Conservation (phyloP, 352 stramenopile genomes). For the Phytopythium aichiense region DNA sequence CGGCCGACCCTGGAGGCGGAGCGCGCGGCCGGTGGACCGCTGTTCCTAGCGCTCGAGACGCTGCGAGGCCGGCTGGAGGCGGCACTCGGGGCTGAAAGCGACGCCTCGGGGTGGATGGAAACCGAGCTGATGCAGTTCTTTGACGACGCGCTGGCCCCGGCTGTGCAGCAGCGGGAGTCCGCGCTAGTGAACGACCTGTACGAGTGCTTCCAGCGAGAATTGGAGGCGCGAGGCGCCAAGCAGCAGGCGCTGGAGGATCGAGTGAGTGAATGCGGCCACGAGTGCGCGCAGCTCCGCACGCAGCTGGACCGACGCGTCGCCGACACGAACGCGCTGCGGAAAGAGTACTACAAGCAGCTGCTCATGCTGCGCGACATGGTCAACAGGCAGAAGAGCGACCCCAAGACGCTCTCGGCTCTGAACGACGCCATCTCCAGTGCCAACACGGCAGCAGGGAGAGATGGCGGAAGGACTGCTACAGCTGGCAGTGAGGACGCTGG, state of each 20-base stretch:
- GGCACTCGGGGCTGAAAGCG: neutral
- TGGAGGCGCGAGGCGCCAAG: constrained; percentile 14
- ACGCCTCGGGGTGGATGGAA: constrained; percentile 5
- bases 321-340: constrained; percentile 61
- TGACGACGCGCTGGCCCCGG: constrained; percentile 23
- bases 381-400: constrained; percentile 45
- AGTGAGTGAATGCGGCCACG: constrained; percentile 27
- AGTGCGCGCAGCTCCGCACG: constrained; percentile 33
- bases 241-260: constrained; percentile 16
- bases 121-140: constrained; percentile 43
- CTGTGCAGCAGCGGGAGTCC: constrained; percentile 56
- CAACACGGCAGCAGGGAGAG: constrained; percentile 7
- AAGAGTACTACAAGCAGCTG: constrained; percentile 70
- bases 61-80: constrained; percentile 15
- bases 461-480: neutral
- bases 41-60: constrained; percentile 13
- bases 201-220: constrained; percentile 43
- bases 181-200: constrained; percentile 54
- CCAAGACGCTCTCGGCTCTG: constrained; percentile 36
- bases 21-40: constrained; percentile 8
- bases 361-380: constrained; percentile 70
- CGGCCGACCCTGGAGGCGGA: constrained; percentile 12
- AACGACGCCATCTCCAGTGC: constrained; percentile 56
- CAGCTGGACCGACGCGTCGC: constrained; percentile 60
- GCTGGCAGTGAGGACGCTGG: neutral